Conservation (phyloP, 2,329 filamentous ascomycete species). For the Kalmusia sp. region DNA sequence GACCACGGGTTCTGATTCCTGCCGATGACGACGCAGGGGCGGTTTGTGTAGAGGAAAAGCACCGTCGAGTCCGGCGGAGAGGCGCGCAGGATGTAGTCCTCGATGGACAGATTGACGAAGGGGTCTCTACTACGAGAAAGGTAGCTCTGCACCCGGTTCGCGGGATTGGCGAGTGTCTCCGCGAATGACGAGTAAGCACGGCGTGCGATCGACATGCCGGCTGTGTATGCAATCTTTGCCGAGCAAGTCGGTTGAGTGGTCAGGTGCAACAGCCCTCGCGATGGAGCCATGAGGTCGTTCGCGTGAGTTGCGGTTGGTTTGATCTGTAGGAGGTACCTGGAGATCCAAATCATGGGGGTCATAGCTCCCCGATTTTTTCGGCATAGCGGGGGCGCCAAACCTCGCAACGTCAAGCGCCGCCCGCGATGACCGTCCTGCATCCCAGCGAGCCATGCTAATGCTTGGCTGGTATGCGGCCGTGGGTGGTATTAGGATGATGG, state of each 20-base stretch:
- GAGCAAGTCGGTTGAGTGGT: not conserved
- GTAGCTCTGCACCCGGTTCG: slow-evolving; percentile 54
- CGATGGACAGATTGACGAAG: slow-evolving; percentile 90
- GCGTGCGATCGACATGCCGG: not conserved
- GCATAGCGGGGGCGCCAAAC: slow-evolving; percentile 2
- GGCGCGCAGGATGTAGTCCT: slow-evolving; percentile 84
- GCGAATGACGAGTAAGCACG: slow-evolving; percentile 34
- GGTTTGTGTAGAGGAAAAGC: slow-evolving; percentile 87
- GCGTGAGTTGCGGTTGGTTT: not conserved
- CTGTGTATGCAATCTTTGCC: not conserved
- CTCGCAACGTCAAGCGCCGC: slow-evolving; percentile 2
- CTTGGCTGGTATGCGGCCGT: not conserved
- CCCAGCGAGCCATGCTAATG: not conserved
- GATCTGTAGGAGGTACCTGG: not conserved
- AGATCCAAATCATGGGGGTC: not conserved
- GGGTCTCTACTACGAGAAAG: slow-evolving; percentile 69
- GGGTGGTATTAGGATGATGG: not conserved
- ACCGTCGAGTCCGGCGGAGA: slow-evolving; percentile 75
- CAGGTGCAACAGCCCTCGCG: slow-evolving; percentile 1
- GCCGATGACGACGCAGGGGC: slow-evolving; percentile 87
- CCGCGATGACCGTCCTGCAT: not conserved
- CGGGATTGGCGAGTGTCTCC: slow-evolving; percentile 36
- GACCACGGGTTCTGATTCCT: slow-evolving; percentile 98
- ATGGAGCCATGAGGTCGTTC: slow-evolving; percentile 11
- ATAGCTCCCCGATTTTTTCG: slow-evolving; percentile 1